Evolutionary conservation across 345 rosid genomes (phyloP).

Genomic region (Arabis hirsuta): DNA sequence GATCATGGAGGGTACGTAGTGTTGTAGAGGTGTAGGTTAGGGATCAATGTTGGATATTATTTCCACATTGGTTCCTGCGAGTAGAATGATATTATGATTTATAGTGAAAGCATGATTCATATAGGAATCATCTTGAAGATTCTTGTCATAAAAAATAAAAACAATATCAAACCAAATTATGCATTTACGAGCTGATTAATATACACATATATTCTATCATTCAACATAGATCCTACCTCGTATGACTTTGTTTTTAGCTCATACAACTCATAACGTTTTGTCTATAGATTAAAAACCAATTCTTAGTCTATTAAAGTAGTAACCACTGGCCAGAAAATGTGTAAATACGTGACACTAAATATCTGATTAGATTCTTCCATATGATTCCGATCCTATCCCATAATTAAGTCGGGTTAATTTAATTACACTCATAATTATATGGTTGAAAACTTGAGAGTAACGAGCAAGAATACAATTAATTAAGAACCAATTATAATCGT

Average conservation of each 20-base stretch:
- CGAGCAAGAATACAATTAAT: constrained; percentile 13
- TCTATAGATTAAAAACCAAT: not conserved
- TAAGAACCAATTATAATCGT: constrained; percentile 2
- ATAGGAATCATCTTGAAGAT: constrained; percentile 9
- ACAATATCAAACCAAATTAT: not conserved
- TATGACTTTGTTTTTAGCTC: not conserved
- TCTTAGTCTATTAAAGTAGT: not conserved
- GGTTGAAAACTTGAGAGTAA: not conserved
- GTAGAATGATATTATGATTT: not conserved
- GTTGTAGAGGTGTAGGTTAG: constrained; percentile 8
- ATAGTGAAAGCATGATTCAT: constrained; percentile 18
- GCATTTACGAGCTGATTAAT: not conserved
- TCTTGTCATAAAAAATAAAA: not conserved
- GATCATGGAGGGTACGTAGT: not conserved
- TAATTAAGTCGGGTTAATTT: not conserved
- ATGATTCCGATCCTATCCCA: not conserved
- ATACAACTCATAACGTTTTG: not conserved
- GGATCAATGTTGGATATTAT: not conserved
- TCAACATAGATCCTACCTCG: not conserved
- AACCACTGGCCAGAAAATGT: not conserved
- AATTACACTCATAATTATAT: too few species aligned
- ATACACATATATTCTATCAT: not conserved
- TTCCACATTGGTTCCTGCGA: not conserved
- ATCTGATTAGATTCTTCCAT: not conserved
- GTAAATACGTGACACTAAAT: too few species aligned